Conservation (phyloP, 129 eudicot genomes). For the Tanacetum coccineum region DNA sequence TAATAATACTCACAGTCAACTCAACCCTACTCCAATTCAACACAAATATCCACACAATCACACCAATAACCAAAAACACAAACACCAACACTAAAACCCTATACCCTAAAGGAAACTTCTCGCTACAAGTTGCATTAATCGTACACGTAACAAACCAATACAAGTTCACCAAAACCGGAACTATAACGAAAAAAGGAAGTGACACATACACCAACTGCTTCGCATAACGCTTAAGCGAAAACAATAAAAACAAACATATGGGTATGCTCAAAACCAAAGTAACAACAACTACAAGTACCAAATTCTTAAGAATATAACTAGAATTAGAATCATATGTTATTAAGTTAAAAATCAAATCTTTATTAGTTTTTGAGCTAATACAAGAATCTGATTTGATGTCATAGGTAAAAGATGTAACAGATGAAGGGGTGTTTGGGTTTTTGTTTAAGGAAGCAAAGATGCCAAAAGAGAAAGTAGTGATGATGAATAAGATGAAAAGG, state of each 20-base stretch:
- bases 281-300: conserved; percentile 64
- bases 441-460: conserved; percentile 64
- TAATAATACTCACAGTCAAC: conserved; percentile 72
- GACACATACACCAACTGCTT: conserved; percentile 82
- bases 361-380: conserved; percentile 4
- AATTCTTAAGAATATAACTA: conserved; percentile 37
- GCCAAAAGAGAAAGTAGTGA: conserved; percentile 78
- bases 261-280: conserved; percentile 78
- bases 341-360: background rate
- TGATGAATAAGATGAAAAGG: conserved; percentile 51
- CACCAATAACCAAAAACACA: conserved; percentile 64
- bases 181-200: conserved; percentile 62
- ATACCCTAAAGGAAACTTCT: conserved; percentile 55
- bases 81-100: conserved; percentile 70
- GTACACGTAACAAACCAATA: conserved; percentile 97
- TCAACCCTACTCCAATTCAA: conserved; percentile 82
- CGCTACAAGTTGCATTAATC: conserved; percentile 57
- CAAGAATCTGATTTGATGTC: conserved; percentile 57
- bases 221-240: conserved; percentile 76
- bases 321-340: conserved; percentile 24
- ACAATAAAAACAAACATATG: conserved; percentile 48
- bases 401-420: conserved; percentile 47
- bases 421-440: conserved; percentile 53
- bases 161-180: conserved; percentile 62
- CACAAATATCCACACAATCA: conserved; percentile 84